A percentile compares a stretch with the other conserved stretches of the same genome.
phyloP scores from a whole-genome alignment of 1,284 basidiomycete genomes.

The Apiotrichum sp. region DNA sequence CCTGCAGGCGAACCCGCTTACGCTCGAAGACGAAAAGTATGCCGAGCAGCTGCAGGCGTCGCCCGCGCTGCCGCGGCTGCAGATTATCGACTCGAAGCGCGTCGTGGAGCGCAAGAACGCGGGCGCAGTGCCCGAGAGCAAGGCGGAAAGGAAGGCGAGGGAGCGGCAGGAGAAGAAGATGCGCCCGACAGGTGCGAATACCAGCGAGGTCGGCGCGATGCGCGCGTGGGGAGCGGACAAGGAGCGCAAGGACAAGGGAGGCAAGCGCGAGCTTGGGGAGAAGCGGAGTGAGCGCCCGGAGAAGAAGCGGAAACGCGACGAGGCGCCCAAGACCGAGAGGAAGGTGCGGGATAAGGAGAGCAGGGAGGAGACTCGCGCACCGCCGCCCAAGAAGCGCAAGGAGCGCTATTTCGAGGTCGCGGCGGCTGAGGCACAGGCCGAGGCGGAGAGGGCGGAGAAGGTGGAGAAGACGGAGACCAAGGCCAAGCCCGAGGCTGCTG shows the following conservation, averaged over 20 bases:
- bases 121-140: constrained; percentile 28
- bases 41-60: constrained; percentile 28
- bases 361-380: not conserved
- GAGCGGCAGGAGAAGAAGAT: constrained; percentile 30
- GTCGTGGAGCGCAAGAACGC: constrained; percentile 38
- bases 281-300: constrained; percentile 1
- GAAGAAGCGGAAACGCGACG: not conserved
- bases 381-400: constrained; percentile 3
- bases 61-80: constrained; percentile 32
- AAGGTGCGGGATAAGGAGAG: too few species aligned
- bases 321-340: not conserved
- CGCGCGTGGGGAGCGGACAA: constrained; percentile 28
- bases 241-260: not conserved
- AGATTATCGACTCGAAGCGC: constrained; percentile 43
- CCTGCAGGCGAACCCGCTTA: constrained; percentile 38
- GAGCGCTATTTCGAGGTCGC: not conserved
- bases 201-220: constrained; percentile 20
- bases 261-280: constrained; percentile 1
- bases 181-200: constrained; percentile 36
- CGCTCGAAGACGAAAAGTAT: constrained; percentile 30
- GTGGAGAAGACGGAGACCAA: too few species aligned
- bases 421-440: not conserved
- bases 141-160: constrained; percentile 20
- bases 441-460: too few species aligned
- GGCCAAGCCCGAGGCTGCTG: too few species aligned